Base-by-base conservation (phyloP, 768 basidiomycete genomes). In the Psilocybe cubensis region DNA sequence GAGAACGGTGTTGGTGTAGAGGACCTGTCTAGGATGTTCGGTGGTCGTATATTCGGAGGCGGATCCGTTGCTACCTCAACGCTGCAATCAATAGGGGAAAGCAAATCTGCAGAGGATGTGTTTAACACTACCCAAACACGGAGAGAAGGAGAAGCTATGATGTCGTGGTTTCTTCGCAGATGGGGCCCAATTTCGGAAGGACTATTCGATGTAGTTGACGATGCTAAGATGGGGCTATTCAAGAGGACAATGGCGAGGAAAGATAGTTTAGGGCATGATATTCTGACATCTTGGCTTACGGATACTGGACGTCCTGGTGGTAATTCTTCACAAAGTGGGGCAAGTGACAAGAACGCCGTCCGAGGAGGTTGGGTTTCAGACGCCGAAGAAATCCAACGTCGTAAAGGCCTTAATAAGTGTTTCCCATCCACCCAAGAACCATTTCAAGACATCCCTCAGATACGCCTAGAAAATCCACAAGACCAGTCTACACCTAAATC, bases 111-210 rank as follows among this genome's bases (percentile, higher is more conserved):
- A 0, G 28, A 33, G 17, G 42, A 46, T 7, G 17, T 29, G 3
- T 55, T 55, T 23, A 55, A 55, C 18, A 55, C 45, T 24, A 55
- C 54, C 3, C 54, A 46, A 10, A 55, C 54, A n/a, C 29, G 52
- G 9, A 59, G 53, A 29, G 59, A 63, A 24, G 70, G 70, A 14
- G 64, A 70, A 46, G 57, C 60, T 0, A 71, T 74, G 68, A 67
- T 74, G 68, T 54, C 59, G 21, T 76, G 74, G 74, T 71, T 76
- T 43, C 62, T 75, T 4, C 67, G 68, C 8, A 68, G 72, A 11
- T 75, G 75, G 74, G 66, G 64, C 3, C 54, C 60, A 3, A 66
- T 76, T 14, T 70, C 71, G n/a, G 70, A 69, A 14, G 68, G 64
- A 2, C 63, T 76, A 33, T 74, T 75, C 48, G 66, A 68, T 21